These are phyloP conservation scores for Grammothele lineata DNA, from an alignment of 768 basidiomycete genomes.

Conservation along the genomic window DNA sequence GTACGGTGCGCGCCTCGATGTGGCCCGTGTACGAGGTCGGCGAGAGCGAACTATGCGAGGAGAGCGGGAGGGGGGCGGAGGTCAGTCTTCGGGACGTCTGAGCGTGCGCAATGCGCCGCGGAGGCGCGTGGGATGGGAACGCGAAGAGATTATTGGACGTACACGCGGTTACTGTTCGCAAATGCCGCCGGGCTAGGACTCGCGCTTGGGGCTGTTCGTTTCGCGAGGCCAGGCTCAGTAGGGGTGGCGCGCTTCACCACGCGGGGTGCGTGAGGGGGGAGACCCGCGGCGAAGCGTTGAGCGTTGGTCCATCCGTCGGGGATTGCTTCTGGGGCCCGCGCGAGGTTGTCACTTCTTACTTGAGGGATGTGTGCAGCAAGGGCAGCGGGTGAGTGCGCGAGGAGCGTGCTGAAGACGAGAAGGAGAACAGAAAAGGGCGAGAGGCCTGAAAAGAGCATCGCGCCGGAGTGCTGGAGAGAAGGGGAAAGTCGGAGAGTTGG, in stretches of 20 bases:
- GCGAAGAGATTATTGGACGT: background rate
- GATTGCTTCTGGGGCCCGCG: background rate
- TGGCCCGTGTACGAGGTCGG: background rate
- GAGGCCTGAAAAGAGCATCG: background rate
- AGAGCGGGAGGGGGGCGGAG: background rate
- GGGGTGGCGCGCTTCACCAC: slow-evolving; percentile 6
- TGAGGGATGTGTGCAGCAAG: background rate
- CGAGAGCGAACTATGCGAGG: too few relatives aligned
- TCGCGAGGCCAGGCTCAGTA: slow-evolving; percentile 6
- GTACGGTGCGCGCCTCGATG: slow-evolving; percentile 7
- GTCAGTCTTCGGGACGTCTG: too few relatives aligned
- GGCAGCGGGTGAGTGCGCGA: too few relatives aligned
- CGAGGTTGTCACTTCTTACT: background rate
- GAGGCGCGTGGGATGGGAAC: too few relatives aligned
- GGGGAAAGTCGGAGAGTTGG: background rate
- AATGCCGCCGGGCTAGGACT: slow-evolving; percentile 6
- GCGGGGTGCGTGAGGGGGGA: slow-evolving; percentile 14
- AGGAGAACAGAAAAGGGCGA: background rate
- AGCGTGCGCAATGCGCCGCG: too few relatives aligned
- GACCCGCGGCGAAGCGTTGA: slow-evolving; percentile 13
- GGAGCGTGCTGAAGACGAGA: too few relatives aligned
- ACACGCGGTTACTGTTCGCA: background rate
- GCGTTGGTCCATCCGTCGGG: slow-evolving; percentile 9
- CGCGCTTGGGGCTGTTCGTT: slow-evolving; percentile 9
- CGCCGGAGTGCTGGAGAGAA: background rate